phyloP scores from a whole-genome alignment of 176 grass and related monocot genomes.

The Oryza officinalis region DNA sequence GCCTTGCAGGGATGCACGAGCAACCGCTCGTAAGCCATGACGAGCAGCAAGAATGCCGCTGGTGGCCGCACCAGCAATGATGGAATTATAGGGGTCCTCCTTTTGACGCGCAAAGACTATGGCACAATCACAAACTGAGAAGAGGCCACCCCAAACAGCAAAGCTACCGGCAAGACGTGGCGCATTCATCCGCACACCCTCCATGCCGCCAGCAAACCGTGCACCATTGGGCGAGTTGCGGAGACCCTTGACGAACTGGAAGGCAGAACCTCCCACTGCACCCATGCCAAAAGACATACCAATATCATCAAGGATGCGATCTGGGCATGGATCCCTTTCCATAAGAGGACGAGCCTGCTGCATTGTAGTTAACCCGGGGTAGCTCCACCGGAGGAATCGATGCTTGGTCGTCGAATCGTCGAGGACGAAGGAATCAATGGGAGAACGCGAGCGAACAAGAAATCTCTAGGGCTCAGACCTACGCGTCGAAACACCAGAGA shows the following conservation, averaged over 20 bases:
- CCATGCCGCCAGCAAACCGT: conserved; percentile 31
- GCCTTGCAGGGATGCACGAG: conserved; percentile 1
- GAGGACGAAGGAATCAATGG: not conserved
- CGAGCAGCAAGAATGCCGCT: conserved; percentile 44
- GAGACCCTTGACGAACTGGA: conserved; percentile 54
- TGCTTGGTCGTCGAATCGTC: not conserved
- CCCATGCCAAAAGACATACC: conserved; percentile 40
- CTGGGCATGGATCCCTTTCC: conserved; percentile 43
- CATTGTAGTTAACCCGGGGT: conserved; percentile 5
- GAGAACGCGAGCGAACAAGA: not conserved
- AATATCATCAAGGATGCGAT: conserved; percentile 40
- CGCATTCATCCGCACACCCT: conserved; percentile 47
- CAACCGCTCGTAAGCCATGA: not conserved
- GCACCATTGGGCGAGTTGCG: conserved; percentile 41
- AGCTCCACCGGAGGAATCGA: not conserved
- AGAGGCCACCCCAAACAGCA: conserved; percentile 43
- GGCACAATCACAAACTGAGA: conserved; percentile 41
- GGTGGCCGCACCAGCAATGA: conserved; percentile 39
- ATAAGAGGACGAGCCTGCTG: not conserved
- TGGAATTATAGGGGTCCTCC: conserved; percentile 57
- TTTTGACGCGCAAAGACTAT: conserved; percentile 25
- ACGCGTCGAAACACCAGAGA: not conserved
- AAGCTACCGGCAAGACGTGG: conserved; percentile 40
- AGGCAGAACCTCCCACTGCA: conserved; percentile 49
- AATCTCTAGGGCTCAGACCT: not conserved